Evolutionary conservation across 441 rosid species (phyloP).

Genomic region (Gossypium davidsonii): DNA sequence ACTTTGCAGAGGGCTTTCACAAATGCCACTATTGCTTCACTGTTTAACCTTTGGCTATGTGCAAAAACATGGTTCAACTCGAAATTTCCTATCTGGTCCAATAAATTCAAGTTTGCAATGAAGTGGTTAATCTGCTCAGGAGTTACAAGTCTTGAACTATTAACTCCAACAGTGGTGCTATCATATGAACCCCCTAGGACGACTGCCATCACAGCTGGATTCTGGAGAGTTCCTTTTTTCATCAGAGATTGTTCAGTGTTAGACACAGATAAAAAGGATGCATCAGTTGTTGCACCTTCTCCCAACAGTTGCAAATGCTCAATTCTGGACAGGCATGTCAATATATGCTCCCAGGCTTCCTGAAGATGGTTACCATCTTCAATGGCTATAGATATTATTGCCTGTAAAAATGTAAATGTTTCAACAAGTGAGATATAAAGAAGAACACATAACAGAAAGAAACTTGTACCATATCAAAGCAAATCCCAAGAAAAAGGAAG

Average conservation of each 20-base stretch:
- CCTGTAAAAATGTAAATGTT: conserved; percentile 42
- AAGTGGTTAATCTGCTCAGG: conserved; percentile 74
- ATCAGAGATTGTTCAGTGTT: conserved; percentile 69
- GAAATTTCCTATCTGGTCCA: conserved; percentile 92
- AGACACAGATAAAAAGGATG: conserved; percentile 64
- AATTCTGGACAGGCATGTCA: conserved; percentile 93
- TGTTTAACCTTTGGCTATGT: conserved; percentile 88
- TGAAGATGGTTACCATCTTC: conserved; percentile 96
- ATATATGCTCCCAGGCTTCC: conserved; percentile 96
- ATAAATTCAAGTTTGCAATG: conserved; percentile 87
- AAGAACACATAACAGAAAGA: conserved; percentile 10
- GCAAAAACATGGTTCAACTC: conserved; percentile 97
- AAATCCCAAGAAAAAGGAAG: conserved; percentile 15
- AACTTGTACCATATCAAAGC: conserved; percentile 10
- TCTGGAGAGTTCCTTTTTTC: conserved; percentile 85
- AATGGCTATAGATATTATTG: conserved; percentile 86
- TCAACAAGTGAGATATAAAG: conserved; percentile 9
- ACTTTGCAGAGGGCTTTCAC: conserved; percentile 95
- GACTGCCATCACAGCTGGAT: conserved; percentile 96
- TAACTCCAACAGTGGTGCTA: conserved; percentile 61
- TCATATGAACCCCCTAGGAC: conserved; percentile 98
- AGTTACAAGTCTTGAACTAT: conserved; percentile 58
- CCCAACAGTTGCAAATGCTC: conserved; percentile 96
- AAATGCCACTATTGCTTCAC: conserved; percentile 95
- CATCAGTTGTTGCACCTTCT: conserved; percentile 92